Percentiles rank a stretch among this genome's conserved stretches.
Conservation (phyloP, 805 yeast genomes). For the Candida insectalens region DNA sequence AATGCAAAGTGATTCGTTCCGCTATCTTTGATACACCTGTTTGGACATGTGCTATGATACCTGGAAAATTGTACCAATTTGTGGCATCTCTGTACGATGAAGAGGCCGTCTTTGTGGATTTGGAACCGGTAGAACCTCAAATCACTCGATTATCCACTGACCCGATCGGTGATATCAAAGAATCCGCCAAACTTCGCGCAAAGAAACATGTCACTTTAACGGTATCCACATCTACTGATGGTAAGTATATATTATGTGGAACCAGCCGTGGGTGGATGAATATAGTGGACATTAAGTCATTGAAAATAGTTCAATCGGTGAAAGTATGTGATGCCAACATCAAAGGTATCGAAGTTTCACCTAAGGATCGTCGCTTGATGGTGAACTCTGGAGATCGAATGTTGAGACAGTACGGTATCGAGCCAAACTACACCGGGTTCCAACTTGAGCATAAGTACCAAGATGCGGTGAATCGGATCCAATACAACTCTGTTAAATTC, state of each 20-base stretch:
- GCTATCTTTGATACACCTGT: constrained; percentile 59
- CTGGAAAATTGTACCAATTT: constrained; percentile 33
- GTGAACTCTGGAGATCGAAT: constrained; percentile 73
- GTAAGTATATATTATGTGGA: constrained; percentile 56
- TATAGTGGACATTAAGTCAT: constrained; percentile 26
- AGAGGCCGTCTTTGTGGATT: constrained; percentile 42
- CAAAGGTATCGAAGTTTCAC: constrained; percentile 53
- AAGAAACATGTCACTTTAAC: constrained; percentile 38
- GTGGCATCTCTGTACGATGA: constrained; percentile 62
- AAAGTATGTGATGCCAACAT: constrained; percentile 63
- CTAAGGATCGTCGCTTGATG: constrained; percentile 52
- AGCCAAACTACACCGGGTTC: constrained; percentile 21
- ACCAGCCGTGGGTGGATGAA: constrained; percentile 75
- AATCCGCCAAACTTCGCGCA: constrained; percentile 5
- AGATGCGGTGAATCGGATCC: constrained; percentile 79
- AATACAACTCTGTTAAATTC: constrained; percentile 77
- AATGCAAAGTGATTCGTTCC: constrained; percentile 26
- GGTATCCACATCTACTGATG: constrained; percentile 41
- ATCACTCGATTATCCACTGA: constrained; percentile 9
- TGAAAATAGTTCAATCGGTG: constrained; percentile 27
- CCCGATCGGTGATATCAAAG: constrained; percentile 9
- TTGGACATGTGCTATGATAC: constrained; percentile 59
- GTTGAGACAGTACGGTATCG: constrained; percentile 43
- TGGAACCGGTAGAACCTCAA: constrained; percentile 11
- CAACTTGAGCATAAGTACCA: constrained; percentile 76